Percentiles rank a stretch among this genome's conserved stretches.
Evolutionary conservation across 2,329 filamentous ascomycete genomes (phyloP).

Genomic region (Xylariaceae sp.): DNA sequence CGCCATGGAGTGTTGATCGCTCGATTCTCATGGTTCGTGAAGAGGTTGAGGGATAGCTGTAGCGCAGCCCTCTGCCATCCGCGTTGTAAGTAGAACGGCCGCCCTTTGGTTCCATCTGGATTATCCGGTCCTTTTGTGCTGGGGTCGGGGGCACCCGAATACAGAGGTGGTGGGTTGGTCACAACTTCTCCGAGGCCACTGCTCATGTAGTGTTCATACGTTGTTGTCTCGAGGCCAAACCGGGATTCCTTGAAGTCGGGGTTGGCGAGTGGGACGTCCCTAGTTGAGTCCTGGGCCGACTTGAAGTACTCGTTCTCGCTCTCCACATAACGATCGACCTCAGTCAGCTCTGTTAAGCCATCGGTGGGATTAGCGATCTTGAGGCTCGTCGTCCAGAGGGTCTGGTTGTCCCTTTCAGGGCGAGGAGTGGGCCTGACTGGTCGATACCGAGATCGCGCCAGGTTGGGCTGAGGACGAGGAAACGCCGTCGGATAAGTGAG

Average conservation of each 20-base stretch:
- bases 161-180: constrained; percentile 2
- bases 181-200: constrained; percentile 1
- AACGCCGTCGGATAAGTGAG: constrained; percentile 22
- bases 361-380: neutral
- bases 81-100: constrained; percentile 30
- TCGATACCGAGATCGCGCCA: constrained; percentile 18
- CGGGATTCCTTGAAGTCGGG: neutral
- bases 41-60: constrained; percentile 38
- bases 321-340: constrained; percentile 15
- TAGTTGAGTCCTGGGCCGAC: neutral
- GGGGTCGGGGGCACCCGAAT: neutral
- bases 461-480: constrained; percentile 19
- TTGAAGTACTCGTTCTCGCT: constrained; percentile 16
- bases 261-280: neutral
- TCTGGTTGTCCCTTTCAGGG: neutral
- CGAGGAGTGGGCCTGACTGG: constrained; percentile 16
- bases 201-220: constrained; percentile 34
- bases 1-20: constrained; percentile 35
- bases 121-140: neutral
- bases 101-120: constrained; percentile 6
- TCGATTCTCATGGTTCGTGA: constrained; percentile 37
- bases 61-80: constrained; percentile 43
- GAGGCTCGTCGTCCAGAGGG: constrained; percentile 11
- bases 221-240: constrained; percentile 32
- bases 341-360: neutral